Conservation (phyloP, 129 eudicot genomes). For the Flaveria bidentis region DNA sequence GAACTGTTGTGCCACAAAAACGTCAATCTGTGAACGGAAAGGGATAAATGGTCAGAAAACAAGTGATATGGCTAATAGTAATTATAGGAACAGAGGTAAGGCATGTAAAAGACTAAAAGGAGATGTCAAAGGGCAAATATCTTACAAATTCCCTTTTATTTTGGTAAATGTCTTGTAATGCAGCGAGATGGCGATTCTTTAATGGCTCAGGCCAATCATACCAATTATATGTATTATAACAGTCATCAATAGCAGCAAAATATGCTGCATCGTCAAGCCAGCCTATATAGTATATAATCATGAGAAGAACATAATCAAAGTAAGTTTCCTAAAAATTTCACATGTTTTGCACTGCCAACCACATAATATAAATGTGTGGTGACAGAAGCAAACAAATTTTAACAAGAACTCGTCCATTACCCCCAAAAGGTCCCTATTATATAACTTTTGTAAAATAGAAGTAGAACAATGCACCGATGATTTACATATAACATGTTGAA, state of each 20-base stretch:
- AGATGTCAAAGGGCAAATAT: conserved; percentile 23
- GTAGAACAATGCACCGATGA: conserved; percentile 2
- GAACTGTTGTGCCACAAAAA: conserved; percentile 83
- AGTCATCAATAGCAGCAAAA: conserved; percentile 92
- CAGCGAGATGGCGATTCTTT: conserved; percentile 90
- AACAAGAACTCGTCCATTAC: conserved; percentile 12
- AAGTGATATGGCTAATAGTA: conserved; percentile 14
- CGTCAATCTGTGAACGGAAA: conserved; percentile 66
- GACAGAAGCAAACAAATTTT: conserved; percentile 13
- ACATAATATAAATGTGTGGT: conserved; percentile 14
- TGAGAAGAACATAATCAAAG: conserved; percentile 18
- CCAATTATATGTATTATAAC: conserved; percentile 67
- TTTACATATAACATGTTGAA: background rate
- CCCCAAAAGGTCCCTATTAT: background rate
- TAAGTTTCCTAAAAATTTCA: conserved; percentile 3
- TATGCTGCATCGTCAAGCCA: conserved; percentile 98
- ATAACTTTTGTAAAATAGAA: conserved; percentile 2
- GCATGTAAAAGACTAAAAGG: background rate
- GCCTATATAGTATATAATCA: conserved; percentile 48
- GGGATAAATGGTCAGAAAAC: conserved; percentile 17
- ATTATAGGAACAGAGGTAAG: conserved; percentile 16
- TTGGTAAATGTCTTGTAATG: conserved; percentile 75
- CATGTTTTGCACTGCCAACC: background rate
- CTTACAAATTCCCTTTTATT: conserved; percentile 83
- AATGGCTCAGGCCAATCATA: conserved; percentile 96